Conservation (phyloP, 2,329 filamentous ascomycete species). For the Cladosporium cucumerinum region DNA sequence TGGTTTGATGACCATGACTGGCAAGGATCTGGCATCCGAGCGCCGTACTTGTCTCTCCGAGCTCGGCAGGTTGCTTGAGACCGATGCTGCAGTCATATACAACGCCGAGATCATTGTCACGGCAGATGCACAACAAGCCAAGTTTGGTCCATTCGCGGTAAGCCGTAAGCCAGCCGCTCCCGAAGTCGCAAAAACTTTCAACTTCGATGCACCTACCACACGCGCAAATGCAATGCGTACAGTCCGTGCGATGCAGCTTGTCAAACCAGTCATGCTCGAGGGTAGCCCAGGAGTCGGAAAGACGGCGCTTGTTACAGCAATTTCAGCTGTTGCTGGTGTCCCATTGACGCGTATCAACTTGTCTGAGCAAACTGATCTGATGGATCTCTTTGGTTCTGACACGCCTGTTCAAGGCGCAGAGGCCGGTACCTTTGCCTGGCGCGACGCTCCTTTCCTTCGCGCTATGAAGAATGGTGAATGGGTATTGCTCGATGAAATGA, state of each 20-base stretch:
- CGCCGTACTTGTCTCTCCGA: constrained; percentile 69
- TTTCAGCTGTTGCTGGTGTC: constrained; percentile 75
- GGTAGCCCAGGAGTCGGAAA: constrained; percentile 98
- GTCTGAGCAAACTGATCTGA: constrained; percentile 95
- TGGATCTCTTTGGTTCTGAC: constrained; percentile 96
- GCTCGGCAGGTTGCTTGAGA: constrained; percentile 51
- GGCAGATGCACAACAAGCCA: constrained; percentile 45
- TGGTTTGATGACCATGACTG: constrained; percentile 71
- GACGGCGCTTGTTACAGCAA: constrained; percentile 83
- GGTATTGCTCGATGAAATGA: constrained; percentile 98
- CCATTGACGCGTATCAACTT: constrained; percentile 91
- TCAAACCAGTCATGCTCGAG: constrained; percentile 89
- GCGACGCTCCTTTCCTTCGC: constrained; percentile 89
- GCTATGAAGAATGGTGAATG: constrained; percentile 97
- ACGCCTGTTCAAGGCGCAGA: constrained; percentile 90
- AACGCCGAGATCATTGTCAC: constrained; percentile 58
- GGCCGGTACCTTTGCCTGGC: constrained; percentile 89
- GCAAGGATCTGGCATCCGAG: constrained; percentile 67
- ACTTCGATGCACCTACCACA: constrained; percentile 86
- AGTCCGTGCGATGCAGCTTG: constrained; percentile 79
- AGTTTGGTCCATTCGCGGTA: constrained; percentile 9
- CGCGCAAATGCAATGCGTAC: constrained; percentile 87
- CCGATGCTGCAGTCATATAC: constrained; percentile 66
- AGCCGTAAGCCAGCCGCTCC: constrained; percentile 1
- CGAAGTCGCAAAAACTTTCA: constrained; percentile 48